Conservation (phyloP, 805 yeast genomes). For the Wickerhamiella slavikovae region DNA sequence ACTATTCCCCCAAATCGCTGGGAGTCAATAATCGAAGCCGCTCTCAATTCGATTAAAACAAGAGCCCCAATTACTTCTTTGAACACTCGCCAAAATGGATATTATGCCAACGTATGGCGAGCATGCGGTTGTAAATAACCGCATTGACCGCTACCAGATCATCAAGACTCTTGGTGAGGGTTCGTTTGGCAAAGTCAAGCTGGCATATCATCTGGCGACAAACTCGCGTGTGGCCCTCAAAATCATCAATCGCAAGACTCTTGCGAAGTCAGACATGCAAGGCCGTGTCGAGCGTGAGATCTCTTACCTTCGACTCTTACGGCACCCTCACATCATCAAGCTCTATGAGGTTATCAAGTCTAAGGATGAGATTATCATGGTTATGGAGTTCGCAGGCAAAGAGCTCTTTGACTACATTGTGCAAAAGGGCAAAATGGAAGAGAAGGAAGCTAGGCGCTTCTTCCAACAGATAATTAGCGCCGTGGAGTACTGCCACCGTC, state of each 20-base stretch:
- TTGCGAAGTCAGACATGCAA: slow-evolving; percentile 92
- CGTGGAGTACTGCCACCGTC: slow-evolving; percentile 89
- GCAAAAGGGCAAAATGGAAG: slow-evolving; percentile 82
- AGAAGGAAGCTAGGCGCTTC: slow-evolving; percentile 76
- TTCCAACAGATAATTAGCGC: slow-evolving; percentile 95
- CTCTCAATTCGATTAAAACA: no score
- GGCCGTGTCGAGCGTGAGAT: slow-evolving; percentile 92
- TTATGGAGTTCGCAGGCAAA: slow-evolving; percentile 90
- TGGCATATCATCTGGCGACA: slow-evolving; percentile 75
- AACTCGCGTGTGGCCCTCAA: slow-evolving; percentile 85
- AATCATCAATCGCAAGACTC: slow-evolving; percentile 76
- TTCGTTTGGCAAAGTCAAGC: slow-evolving; percentile 86
- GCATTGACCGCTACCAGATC: slow-evolving; percentile 84
- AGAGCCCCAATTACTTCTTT: no score
- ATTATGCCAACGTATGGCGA: slow-evolving; percentile 11
- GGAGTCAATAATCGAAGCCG: no score
- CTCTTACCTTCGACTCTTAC: slow-evolving; percentile 61
- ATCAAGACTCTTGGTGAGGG: slow-evolving; percentile 91
- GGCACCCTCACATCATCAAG: slow-evolving; percentile 94
- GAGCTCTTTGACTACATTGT: slow-evolving; percentile 91
- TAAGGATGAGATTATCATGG: slow-evolving; percentile 92
- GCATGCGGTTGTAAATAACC: slow-evolving; percentile 9
- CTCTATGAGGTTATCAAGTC: slow-evolving; percentile 88
- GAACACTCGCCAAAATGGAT: slow-evolving; percentile 3
- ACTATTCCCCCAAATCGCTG: no score